Evolutionary conservation across 2,329 filamentous ascomycete species (phyloP), one percentile per base, ranked within the genome.

Genomic region (Cercospora beticola): DNA sequence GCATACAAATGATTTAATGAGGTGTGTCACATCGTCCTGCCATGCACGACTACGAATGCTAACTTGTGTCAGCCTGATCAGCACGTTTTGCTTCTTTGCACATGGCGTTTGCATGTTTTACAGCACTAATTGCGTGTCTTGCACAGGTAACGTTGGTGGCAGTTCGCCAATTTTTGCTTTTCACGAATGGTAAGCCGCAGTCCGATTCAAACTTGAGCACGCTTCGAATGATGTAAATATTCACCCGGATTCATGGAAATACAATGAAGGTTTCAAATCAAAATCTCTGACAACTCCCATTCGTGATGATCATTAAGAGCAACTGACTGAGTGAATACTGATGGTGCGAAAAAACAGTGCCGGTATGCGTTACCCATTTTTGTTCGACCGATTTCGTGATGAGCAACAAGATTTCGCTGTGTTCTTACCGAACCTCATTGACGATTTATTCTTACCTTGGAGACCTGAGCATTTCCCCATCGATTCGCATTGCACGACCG

Each of bases 371-470:
- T 31, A 18, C 23, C 12, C 5, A n/a, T 18, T 14, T 57, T 12
- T 30, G 21, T 30, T 57, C 54, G 26, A 28, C 26, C 54, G 23
- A 57, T 9, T 10, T 73, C 73, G 80, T 88, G 86, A 89, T 88
- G 86, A 88, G 83, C 79, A 82, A 80, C 74, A 79, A 82, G 33
- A 43, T 83, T 83, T 87, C 84, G 86, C 87, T 89, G 86, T 88
- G 85, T 87, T 88, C 84, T 88, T 87, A 81, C 86, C 79, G 86
- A 88, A 84, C 33, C 36, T 58, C 63, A 16, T 66, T 68, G 70
- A 71, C 62, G 66, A 71, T n/a, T 64, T n/a, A 64, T 28, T 63
- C 64, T 68, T 64, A 68, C 68, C 59, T 70, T 70, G 68, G 68
- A 70, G 68, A 70, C 60, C 68, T 70, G 65, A 70, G 62, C 65